Conservation (phyloP, 148 eudicot species). For the Camellia japonica region DNA sequence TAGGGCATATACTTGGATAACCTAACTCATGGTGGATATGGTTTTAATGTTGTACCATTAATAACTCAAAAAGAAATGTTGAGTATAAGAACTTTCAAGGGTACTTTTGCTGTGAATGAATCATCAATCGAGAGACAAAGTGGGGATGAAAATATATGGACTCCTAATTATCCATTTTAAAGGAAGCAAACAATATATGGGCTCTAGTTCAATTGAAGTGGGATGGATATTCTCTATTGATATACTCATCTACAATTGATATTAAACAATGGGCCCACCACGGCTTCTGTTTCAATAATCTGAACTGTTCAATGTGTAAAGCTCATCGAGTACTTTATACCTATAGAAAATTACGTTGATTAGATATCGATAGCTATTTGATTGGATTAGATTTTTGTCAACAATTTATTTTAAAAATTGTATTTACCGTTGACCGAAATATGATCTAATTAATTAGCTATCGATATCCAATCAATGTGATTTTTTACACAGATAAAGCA, state of each 20-base stretch:
- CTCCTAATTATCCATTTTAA: slow-evolving; percentile 17
- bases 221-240: neutral
- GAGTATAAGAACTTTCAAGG: neutral
- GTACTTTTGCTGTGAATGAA: slow-evolving; percentile 14
- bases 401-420: too few relatives aligned
- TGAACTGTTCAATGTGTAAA: too few relatives aligned
- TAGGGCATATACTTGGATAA: slow-evolving; percentile 11
- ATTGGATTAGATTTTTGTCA: too few relatives aligned
- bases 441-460: too few relatives aligned
- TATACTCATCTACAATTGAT: too few relatives aligned
- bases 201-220: slow-evolving; percentile 17
- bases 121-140: neutral
- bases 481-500: too few relatives aligned
- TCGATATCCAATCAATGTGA: too few relatives aligned
- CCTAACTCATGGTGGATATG: neutral
- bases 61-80: neutral
- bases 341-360: too few relatives aligned
- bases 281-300: too few relatives aligned
- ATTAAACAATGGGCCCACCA: neutral
- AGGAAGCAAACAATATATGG: slow-evolving; percentile 15
- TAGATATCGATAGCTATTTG: too few relatives aligned
- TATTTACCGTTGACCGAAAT: too few relatives aligned
- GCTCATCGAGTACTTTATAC: too few relatives aligned
- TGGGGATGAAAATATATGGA: slow-evolving; percentile 6
- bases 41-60: neutral